These are phyloP conservation scores for Blastocystis sp. DNA, from an alignment of 352 stramenopile genomes.

Conservation along the genomic window DNA sequence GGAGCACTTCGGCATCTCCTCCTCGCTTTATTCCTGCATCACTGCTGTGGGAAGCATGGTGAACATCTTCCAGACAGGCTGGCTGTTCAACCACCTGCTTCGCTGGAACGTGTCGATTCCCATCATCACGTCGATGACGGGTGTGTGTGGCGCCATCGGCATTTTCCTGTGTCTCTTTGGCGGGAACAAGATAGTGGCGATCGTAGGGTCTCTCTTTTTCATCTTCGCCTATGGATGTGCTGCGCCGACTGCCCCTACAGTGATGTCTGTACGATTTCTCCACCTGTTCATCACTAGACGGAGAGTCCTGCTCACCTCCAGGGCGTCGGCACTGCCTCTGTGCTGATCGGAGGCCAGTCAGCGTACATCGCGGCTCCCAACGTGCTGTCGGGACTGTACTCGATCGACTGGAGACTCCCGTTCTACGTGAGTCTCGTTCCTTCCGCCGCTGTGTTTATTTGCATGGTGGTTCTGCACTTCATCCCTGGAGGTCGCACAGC, in stretches of 20 bases:
- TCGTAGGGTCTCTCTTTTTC: slow-evolving; percentile 25
- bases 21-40: not conserved
- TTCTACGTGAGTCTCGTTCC: slow-evolving; percentile 27
- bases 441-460: not conserved
- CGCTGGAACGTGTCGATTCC: slow-evolving; percentile 7
- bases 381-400: not conserved
- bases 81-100: slow-evolving; percentile 31
- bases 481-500: slow-evolving; percentile 31
- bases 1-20: not conserved
- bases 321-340: not conserved
- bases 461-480: slow-evolving; percentile 31
- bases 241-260: slow-evolving; percentile 3
- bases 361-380: slow-evolving; percentile 21
- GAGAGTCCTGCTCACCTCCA: not conserved
- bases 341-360: slow-evolving; percentile 36
- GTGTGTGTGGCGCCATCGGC: slow-evolving; percentile 23
- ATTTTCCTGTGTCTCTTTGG: not conserved
- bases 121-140: not conserved
- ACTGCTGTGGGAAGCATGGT: not conserved
- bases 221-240: slow-evolving; percentile 20
- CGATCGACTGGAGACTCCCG: not conserved
- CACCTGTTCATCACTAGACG: not conserved
- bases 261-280: not conserved
- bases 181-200: not conserved
- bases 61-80: slow-evolving; percentile 37